These are phyloP conservation scores for Fusarium sp. DNA, from an alignment of 2,329 filamentous ascomycete species.

Conservation along the genomic window DNA sequence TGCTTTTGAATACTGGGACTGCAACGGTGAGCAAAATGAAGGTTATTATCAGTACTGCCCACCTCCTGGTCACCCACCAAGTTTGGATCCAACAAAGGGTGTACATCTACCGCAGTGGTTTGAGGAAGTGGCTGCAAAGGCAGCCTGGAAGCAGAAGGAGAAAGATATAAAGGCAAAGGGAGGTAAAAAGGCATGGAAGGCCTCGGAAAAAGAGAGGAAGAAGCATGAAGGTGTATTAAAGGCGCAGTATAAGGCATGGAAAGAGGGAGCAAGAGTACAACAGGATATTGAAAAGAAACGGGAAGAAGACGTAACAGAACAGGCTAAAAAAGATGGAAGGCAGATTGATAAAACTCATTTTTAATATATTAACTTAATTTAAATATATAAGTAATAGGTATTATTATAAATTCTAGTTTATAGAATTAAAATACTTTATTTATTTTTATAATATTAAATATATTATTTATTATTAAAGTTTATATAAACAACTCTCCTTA, in stretches of 20 bases:
- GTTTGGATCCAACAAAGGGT: rapidly evolving
- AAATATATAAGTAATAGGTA: no score
- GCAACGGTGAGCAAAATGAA: neutral
- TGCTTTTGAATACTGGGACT: rapidly evolving
- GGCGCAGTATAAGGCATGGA: neutral
- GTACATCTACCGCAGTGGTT: neutral
- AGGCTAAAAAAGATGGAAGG: no score
- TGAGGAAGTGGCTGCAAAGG: neutral
- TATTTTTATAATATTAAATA: no score
- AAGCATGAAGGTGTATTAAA: rapidly evolving
- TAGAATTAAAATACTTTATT: no score
- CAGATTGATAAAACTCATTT: no score
- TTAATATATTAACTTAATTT: no score
- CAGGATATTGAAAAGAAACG: neutral
- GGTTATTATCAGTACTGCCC: neutral
- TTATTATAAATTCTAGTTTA: no score
- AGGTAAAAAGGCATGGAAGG: neutral
- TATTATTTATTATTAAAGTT: neutral
- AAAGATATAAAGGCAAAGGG: no score
- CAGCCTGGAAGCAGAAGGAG: no score
- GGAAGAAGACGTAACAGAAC: no score
- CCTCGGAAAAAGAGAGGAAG: rapidly evolving
- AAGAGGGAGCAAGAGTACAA: neutral
- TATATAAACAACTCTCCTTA: neutral
- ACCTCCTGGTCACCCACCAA: neutral